Conservation (phyloP, 176 grass and related monocot genomes). For the Cocos nucifera region DNA sequence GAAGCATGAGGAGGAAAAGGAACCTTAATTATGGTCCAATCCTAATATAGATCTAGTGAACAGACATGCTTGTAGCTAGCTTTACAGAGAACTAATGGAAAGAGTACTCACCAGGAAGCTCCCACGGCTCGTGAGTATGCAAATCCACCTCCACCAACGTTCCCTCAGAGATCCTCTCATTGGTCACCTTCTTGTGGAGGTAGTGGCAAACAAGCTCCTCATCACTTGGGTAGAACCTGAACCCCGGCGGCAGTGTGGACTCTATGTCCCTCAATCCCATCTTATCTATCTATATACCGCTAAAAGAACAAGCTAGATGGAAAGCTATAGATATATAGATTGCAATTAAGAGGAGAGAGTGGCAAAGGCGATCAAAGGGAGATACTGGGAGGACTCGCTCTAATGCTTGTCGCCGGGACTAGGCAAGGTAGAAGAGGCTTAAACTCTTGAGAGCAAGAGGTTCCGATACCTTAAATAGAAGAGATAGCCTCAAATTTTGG, state of each 20-base stretch:
- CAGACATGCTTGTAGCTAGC: neutral
- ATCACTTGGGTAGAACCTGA: constrained; percentile 5
- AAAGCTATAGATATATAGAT: neutral
- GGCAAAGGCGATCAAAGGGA: neutral
- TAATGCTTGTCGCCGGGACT: neutral
- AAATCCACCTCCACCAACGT: constrained; percentile 8
- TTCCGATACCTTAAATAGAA: constrained; percentile 11
- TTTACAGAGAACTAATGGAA: neutral
- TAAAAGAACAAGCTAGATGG: neutral
- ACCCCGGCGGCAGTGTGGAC: constrained; percentile 13
- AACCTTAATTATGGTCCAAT: too few relatives aligned
- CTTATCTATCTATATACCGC: neutral
- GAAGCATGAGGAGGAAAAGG: too few relatives aligned
- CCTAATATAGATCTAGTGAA: neutral
- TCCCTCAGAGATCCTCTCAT: neutral
- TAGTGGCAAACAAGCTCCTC: constrained; percentile 4
- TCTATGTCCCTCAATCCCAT: constrained; percentile 68
- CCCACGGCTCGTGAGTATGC: constrained; percentile 1
- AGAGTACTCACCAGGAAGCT: neutral
- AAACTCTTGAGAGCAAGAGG: constrained; percentile 13
- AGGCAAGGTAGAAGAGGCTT: constrained; percentile 1
- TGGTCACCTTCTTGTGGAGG: neutral
- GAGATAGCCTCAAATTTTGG: neutral
- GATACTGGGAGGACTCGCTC: neutral
- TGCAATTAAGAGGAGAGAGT: neutral